These are phyloP conservation scores for Wickerhamomyces chaumierensis DNA, from an alignment of 805 yeast species.

Conservation along the genomic window DNA sequence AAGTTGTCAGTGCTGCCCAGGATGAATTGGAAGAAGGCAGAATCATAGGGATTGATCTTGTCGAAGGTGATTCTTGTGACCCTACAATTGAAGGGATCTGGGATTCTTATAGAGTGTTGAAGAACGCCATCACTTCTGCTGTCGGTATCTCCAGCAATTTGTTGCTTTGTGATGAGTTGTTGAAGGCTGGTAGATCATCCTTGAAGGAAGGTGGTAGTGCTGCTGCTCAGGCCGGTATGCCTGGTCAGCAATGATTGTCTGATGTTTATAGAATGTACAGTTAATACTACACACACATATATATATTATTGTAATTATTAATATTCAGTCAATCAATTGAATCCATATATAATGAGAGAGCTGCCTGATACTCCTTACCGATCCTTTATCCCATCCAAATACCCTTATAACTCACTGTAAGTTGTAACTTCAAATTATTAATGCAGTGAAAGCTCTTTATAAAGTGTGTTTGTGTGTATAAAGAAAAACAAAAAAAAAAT, in stretches of 20 bases:
- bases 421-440: too few species aligned
- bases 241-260: constrained; percentile 3
- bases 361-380: too few species aligned
- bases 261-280: too few species aligned
- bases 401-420: too few species aligned
- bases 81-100: constrained; percentile 91
- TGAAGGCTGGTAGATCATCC: constrained; percentile 94
- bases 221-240: constrained; percentile 7
- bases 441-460: too few species aligned
- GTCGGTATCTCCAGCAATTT: constrained; percentile 90
- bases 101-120: constrained; percentile 90
- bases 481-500: too few species aligned
- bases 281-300: too few species aligned
- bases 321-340: too few species aligned
- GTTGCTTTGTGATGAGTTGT: constrained; percentile 86
- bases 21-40: constrained; percentile 78
- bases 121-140: constrained; percentile 88
- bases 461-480: too few species aligned
- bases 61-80: constrained; percentile 91
- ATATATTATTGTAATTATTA: too few species aligned
- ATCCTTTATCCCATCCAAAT: too few species aligned
- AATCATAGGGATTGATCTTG: constrained; percentile 82
- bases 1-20: constrained; percentile 78
- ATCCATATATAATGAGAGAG: too few species aligned
- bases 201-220: constrained; percentile 46